phyloP scores from a whole-genome alignment of 768 basidiomycete species.

The Pleurotus djamor region DNA sequence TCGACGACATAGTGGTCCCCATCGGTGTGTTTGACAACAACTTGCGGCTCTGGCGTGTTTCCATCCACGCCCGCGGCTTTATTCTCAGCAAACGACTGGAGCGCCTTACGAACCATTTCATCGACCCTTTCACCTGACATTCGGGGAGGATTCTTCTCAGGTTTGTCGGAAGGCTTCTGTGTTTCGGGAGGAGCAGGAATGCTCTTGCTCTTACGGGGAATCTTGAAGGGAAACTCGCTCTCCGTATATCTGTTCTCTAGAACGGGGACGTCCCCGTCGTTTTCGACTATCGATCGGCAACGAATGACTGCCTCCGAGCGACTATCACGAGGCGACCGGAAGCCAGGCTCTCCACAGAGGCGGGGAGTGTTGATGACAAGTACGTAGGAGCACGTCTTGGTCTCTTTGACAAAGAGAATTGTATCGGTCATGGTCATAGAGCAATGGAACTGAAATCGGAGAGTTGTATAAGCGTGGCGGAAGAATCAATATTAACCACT shows the following conservation, averaged over 20 bases:
- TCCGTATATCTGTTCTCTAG: conserved; percentile 34
- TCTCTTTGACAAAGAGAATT: conserved; percentile 90
- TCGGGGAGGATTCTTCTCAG: not conserved
- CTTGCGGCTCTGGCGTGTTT: conserved; percentile 16
- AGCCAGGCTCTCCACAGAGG: conserved; percentile 90
- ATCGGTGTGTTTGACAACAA: conserved; percentile 39
- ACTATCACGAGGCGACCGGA: conserved; percentile 71
- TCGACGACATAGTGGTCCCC: conserved; percentile 41
- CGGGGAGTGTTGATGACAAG: conserved; percentile 94
- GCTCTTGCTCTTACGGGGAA: conserved; percentile 46
- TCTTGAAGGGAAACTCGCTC: conserved; percentile 54
- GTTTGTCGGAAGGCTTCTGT: conserved; percentile 12
- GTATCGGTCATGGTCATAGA: conserved; percentile 92
- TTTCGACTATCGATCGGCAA: conserved; percentile 73
- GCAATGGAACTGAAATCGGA: conserved; percentile 77
- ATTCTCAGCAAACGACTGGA: conserved; percentile 21
- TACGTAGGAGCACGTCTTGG: conserved; percentile 92
- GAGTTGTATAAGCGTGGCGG: conserved; percentile 11
- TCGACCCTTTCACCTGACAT: conserved; percentile 11
- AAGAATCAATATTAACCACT: conserved; percentile 19
- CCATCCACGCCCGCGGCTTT: conserved; percentile 7
- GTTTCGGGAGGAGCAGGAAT: conserved; percentile 32
- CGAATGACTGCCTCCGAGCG: conserved; percentile 69
- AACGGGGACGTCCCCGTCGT: conserved; percentile 21
- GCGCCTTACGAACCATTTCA: conserved; percentile 21